Evolutionary conservation across 1,139 yeast genomes (phyloP).

Genomic region (Hansenula sp.): DNA sequence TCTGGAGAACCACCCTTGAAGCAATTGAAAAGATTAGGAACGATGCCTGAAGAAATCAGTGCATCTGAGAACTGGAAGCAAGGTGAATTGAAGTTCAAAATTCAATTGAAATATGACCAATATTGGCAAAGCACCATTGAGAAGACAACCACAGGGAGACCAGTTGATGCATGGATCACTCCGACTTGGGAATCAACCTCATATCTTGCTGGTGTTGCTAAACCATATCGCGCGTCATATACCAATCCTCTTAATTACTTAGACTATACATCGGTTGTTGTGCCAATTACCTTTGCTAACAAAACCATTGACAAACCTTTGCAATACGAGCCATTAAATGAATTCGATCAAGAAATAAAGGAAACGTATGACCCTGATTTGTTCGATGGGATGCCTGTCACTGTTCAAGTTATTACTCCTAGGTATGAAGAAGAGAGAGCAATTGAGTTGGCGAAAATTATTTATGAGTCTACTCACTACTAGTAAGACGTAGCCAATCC

Average conservation of each 20-base stretch:
- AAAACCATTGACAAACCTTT: constrained; percentile 35
- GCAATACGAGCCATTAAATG: constrained; percentile 31
- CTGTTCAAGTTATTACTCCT: constrained; percentile 58
- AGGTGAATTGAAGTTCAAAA: constrained; percentile 30
- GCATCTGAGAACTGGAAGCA: constrained; percentile 34
- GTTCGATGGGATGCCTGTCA: constrained; percentile 62
- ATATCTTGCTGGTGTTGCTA: constrained; percentile 31
- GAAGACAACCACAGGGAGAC: constrained; percentile 34
- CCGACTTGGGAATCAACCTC: constrained; percentile 49
- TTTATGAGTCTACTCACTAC: constrained; percentile 7
- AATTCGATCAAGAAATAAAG: constrained; percentile 36
- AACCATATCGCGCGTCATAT: constrained; percentile 30
- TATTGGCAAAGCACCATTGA: constrained; percentile 33
- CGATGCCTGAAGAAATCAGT: constrained; percentile 24
- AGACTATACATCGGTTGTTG: constrained; percentile 54
- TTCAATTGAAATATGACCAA: constrained; percentile 30
- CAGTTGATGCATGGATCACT: constrained; percentile 45
- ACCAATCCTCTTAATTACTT: constrained; percentile 57
- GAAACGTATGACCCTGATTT: constrained; percentile 49
- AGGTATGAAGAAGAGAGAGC: constrained; percentile 63
- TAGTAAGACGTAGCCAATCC: no score
- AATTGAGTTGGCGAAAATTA: constrained; percentile 23
- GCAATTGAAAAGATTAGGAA: constrained; percentile 38
- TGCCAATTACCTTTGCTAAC: constrained; percentile 59
- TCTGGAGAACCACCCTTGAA: constrained; percentile 36